Evolutionary conservation across 225 moss, liverwort and hornwort species (phyloP).

Genomic region (Neckera pumila): DNA sequence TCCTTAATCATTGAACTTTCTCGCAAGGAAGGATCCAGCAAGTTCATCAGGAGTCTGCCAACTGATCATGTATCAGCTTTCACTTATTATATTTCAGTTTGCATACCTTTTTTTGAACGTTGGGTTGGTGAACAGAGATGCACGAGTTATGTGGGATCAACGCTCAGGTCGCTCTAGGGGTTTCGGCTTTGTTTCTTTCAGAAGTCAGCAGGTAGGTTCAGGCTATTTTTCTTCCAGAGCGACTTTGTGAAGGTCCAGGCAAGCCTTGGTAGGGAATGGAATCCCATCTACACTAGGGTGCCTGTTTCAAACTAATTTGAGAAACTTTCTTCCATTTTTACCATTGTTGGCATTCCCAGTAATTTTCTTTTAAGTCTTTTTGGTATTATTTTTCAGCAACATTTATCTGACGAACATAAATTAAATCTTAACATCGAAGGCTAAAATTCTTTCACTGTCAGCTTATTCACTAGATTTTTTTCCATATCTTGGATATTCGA

Average conservation of each 20-base stretch:
- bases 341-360: neutral
- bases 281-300: neutral
- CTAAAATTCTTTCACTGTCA: neutral
- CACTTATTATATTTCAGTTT: slow-evolving; percentile 16
- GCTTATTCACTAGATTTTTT: neutral
- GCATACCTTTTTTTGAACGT: slow-evolving; percentile 24
- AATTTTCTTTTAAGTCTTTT: slow-evolving; percentile 2
- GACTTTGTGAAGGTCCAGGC: slow-evolving; percentile 17
- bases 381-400: neutral
- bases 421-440: neutral
- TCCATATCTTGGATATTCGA: neutral
- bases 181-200: slow-evolving; percentile 99
- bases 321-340: slow-evolving; percentile 4
- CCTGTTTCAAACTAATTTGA: slow-evolving; percentile 6
- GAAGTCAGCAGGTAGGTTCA: slow-evolving; percentile 96
- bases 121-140: slow-evolving; percentile 70
- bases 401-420: neutral
- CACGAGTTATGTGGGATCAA: slow-evolving; percentile 99
- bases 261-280: slow-evolving; percentile 14
- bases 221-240: slow-evolving; percentile 31
- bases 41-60: neutral
- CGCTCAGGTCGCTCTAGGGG: slow-evolving; percentile 99
- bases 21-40: neutral
- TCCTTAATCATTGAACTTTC: neutral
- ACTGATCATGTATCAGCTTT: slow-evolving; percentile 11